phyloP scores from a whole-genome alignment of 2,329 filamentous ascomycete species.

The Aureobasidium mangrovei region DNA sequence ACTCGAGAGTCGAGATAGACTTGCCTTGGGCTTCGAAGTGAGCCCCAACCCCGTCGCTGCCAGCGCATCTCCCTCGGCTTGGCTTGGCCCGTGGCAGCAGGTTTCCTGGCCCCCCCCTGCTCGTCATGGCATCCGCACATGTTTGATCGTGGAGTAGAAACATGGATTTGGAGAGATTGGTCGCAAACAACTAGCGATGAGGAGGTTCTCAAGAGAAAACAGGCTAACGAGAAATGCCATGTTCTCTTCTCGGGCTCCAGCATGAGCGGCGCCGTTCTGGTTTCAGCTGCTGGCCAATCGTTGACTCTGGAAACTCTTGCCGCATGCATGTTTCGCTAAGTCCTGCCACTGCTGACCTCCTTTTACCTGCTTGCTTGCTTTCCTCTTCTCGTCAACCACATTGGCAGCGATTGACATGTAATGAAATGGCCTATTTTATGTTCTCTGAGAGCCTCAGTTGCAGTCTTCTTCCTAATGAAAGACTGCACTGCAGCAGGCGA shows the following conservation, averaged over 20 bases:
- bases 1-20: neutral
- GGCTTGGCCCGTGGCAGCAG: slow-evolving; percentile 8
- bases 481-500: too few relatives aligned
- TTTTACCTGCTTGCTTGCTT: too few relatives aligned
- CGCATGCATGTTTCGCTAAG: neutral
- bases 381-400: too few relatives aligned
- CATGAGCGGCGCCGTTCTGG: slow-evolving; percentile 7
- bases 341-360: neutral
- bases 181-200: neutral
- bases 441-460: too few relatives aligned
- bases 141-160: neutral
- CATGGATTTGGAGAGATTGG: neutral
- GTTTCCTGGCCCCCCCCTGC: neutral
- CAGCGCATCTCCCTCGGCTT: slow-evolving; percentile 7
- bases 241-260: neutral
- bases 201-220: slow-evolving; percentile 6
- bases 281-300: slow-evolving; percentile 11
- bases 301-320: neutral
- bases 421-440: too few relatives aligned
- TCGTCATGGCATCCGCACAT: neutral
- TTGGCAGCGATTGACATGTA: too few relatives aligned
- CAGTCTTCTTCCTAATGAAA: too few relatives aligned
- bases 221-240: slow-evolving; percentile 2
- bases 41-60: neutral
- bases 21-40: slow-evolving; percentile 3